phyloP scores from a whole-genome alignment of 192 early-diverging fungal species.

The Linderina pennispora region DNA sequence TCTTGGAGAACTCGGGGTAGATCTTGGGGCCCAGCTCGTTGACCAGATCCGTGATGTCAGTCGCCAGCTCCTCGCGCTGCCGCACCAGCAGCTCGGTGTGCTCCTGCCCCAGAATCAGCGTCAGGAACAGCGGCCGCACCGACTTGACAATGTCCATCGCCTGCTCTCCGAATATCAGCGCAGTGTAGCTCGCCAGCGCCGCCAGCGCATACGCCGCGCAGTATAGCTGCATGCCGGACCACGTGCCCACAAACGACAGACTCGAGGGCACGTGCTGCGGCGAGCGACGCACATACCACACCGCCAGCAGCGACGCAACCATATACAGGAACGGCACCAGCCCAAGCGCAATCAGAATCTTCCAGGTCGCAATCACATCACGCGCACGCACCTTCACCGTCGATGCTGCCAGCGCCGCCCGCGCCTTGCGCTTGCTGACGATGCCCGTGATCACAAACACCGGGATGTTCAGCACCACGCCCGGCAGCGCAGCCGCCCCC shows the following conservation, averaged over 20 bases:
- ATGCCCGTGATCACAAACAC: conserved; percentile 41
- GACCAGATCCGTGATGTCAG: conserved; percentile 71
- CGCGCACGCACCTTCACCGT: conserved; percentile 91
- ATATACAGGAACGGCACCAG: conserved; percentile 72
- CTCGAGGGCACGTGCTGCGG: conserved; percentile 15
- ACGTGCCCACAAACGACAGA: not conserved
- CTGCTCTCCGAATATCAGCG: conserved; percentile 68
- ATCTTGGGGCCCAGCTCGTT: conserved; percentile 80
- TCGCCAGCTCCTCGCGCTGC: conserved; percentile 65
- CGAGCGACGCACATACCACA: conserved; percentile 29
- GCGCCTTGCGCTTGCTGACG: conserved; percentile 46
- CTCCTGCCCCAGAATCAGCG: conserved; percentile 51
- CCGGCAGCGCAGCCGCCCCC: conserved; percentile 76
- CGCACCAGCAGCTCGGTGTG: conserved; percentile 58
- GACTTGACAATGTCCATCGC: conserved; percentile 74
- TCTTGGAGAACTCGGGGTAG: conserved; percentile 64
- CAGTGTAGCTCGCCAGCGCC: conserved; percentile 63
- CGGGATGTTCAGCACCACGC: conserved; percentile 56
- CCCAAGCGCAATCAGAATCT: conserved; percentile 70
- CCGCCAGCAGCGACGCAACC: conserved; percentile 59
- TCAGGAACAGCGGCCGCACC: conserved; percentile 78
- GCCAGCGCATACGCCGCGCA: conserved; percentile 37
- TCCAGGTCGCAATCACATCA: conserved; percentile 97
- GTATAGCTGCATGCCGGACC: conserved; percentile 26
- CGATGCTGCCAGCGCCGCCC: conserved; percentile 78